A percentile compares a stretch with the other conserved stretches of the same genome.
These are phyloP conservation scores for Lactarius sp. DNA, from an alignment of 768 basidiomycete genomes.

Conservation along the genomic window DNA sequence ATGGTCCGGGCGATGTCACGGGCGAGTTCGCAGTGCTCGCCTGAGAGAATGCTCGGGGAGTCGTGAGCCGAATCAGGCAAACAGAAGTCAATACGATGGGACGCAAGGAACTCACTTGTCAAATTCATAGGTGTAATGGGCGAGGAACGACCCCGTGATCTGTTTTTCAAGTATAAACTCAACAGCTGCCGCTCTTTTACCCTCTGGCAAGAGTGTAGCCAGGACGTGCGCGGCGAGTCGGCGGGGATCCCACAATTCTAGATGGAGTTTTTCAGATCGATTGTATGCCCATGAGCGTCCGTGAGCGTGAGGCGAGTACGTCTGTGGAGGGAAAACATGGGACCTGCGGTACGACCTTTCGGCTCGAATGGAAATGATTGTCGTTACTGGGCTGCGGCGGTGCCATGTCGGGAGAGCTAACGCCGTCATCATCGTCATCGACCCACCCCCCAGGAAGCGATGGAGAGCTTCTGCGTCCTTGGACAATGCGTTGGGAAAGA, in stretches of 20 bases:
- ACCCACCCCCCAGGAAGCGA: not conserved
- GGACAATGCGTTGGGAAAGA: too few species aligned
- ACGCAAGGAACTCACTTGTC: constrained; percentile 1
- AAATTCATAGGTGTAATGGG: not conserved
- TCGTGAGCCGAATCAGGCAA: not conserved
- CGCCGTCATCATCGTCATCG: not conserved
- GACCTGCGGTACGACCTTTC: not conserved
- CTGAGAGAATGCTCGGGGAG: not conserved
- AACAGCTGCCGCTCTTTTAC: not conserved
- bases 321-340: not conserved
- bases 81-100: not conserved
- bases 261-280: not conserved
- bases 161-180: not conserved
- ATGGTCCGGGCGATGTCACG: not conserved
- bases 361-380: not conserved
- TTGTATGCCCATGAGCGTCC: not conserved
- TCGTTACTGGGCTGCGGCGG: not conserved
- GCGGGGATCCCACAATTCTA: not conserved
- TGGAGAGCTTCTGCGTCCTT: too few species aligned
- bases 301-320: not conserved
- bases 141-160: not conserved
- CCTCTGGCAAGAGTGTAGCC: not conserved
- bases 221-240: not conserved
- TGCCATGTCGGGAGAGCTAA: not conserved
- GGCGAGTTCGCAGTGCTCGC: not conserved